phyloP scores from a whole-genome alignment of 2,329 filamentous ascomycete species.

The Aphanoascus verrucosus region DNA sequence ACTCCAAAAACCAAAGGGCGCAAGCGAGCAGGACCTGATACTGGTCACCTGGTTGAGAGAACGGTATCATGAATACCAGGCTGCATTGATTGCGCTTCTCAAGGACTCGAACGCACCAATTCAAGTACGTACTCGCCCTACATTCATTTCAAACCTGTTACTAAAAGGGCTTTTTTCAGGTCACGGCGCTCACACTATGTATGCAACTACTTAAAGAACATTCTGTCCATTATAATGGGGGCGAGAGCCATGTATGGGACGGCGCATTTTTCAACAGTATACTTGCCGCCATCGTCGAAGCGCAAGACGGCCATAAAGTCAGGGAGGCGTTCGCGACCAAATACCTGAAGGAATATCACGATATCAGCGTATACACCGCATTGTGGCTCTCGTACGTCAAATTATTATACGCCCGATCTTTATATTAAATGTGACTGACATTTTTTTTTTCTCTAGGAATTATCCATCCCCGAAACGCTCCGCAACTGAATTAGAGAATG shows the following conservation, averaged over 20 bases:
- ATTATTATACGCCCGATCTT: background rate
- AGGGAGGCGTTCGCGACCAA: slow-evolving; percentile 64
- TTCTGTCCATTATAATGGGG: slow-evolving; percentile 50
- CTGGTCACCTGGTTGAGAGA: slow-evolving; percentile 71
- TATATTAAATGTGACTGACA: slow-evolving; percentile 2
- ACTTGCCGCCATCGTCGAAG: slow-evolving; percentile 49
- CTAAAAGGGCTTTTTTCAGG: slow-evolving; percentile 30
- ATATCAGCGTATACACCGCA: slow-evolving; percentile 76
- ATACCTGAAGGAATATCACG: slow-evolving; percentile 69
- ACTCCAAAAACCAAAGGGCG: slow-evolving; percentile 53
- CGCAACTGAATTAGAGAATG: slow-evolving; percentile 25
- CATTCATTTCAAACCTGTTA: slow-evolving; percentile 10
- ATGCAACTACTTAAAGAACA: slow-evolving; percentile 82
- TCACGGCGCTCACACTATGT: slow-evolving; percentile 61
- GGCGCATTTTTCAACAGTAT: slow-evolving; percentile 55
- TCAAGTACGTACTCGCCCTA: slow-evolving; percentile 24
- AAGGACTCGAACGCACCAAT: slow-evolving; percentile 49
- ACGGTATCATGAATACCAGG: slow-evolving; percentile 60
- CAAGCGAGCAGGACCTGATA: slow-evolving; percentile 61
- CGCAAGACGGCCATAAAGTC: slow-evolving; percentile 48
- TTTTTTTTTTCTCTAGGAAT: slow-evolving; percentile 22
- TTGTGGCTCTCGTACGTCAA: slow-evolving; percentile 56
- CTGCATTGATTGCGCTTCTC: slow-evolving; percentile 52
- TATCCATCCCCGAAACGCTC: slow-evolving; percentile 25
- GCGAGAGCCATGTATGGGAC: slow-evolving; percentile 59